phyloP scores from a whole-genome alignment of 495 filamentous ascomycete species.

The Penicillium desertorum region DNA sequence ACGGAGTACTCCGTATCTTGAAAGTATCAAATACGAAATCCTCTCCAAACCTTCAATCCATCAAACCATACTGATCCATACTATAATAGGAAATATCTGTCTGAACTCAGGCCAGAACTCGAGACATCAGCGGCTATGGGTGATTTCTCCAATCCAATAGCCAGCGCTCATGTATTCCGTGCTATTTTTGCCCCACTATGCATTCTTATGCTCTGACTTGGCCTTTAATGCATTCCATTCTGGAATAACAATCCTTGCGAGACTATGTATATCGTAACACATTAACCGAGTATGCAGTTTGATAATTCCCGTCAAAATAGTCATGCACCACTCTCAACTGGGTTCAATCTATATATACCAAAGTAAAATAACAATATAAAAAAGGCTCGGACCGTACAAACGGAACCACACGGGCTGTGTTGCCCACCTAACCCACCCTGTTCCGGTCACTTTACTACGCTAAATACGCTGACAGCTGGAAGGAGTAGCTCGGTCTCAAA shows the following conservation, averaged over 20 bases:
- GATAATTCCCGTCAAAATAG: not conserved
- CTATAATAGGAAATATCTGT: too few relatives aligned
- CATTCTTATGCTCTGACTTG: not conserved
- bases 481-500: not conserved
- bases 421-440: not conserved
- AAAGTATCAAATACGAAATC: not conserved
- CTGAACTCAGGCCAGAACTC: not conserved
- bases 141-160: not conserved
- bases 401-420: constrained; percentile 7
- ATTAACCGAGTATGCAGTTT: not conserved
- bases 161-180: not conserved
- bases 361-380: not conserved
- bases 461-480: not conserved
- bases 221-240: not conserved
- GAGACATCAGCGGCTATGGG: not conserved
- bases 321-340: not conserved
- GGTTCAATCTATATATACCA: constrained; percentile 14
- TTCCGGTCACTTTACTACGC: not conserved
- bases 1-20: not conserved
- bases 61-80: not conserved
- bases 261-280: not conserved
- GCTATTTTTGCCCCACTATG: not conserved
- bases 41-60: not conserved
- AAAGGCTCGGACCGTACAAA: constrained; percentile 30
- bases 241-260: not conserved